Percentiles rank a stretch among this genome's conserved stretches.
phyloP scores from a whole-genome alignment of 345 rosid genomes.

The Bruguiera parviflora region DNA sequence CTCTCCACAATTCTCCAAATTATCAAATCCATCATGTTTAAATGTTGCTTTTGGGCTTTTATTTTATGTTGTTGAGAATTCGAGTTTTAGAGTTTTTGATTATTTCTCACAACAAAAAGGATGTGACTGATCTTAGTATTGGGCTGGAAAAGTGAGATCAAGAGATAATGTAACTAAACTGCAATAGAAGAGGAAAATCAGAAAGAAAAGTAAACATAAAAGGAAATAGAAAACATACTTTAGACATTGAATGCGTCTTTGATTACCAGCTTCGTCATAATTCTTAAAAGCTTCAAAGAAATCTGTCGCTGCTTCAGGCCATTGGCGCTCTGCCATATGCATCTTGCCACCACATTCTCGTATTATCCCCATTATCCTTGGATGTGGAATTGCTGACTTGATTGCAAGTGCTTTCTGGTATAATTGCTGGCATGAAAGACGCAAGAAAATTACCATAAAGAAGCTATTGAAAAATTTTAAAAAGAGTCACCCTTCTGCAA shows the following conservation, averaged over 20 bases:
- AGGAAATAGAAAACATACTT: slow-evolving; percentile 55
- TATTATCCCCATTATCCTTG: slow-evolving; percentile 98
- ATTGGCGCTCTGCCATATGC: slow-evolving; percentile 99
- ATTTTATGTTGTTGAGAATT: neutral
- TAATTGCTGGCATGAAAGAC: slow-evolving; percentile 61
- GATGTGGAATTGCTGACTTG: slow-evolving; percentile 99
- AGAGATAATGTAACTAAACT: neutral
- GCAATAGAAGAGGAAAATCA: neutral
- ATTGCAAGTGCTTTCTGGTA: slow-evolving; percentile 97
- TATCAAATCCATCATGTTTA: no score
- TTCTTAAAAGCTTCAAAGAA: slow-evolving; percentile 99
- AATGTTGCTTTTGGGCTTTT: no score
- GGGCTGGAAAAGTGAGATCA: neutral
- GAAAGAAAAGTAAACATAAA: slow-evolving; percentile 7
- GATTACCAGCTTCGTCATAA: slow-evolving; percentile 99
- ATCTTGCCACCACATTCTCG: slow-evolving; percentile 99
- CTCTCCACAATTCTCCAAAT: no score
- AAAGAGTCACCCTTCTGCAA: neutral
- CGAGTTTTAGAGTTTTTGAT: neutral
- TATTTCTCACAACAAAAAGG: neutral
- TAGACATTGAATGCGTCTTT: slow-evolving; percentile 94
- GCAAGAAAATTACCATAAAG: neutral
- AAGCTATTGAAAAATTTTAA: neutral
- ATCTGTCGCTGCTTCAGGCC: slow-evolving; percentile 99
- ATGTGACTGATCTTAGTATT: neutral